Base-by-base conservation (phyloP, 257 asterid species). In the Coffea canephora region DNA sequence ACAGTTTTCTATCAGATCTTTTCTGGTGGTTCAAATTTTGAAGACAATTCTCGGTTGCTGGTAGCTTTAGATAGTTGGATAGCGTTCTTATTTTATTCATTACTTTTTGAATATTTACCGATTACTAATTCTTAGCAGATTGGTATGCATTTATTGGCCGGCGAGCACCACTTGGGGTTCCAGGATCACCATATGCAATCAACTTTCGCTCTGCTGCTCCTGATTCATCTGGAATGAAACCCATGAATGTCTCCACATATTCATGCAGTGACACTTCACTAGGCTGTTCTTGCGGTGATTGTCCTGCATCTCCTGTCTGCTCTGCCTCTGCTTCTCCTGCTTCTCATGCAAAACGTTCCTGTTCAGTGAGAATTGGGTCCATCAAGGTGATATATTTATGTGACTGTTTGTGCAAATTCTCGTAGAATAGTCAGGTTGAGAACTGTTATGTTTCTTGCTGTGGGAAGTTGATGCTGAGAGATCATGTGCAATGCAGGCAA, bases 261-360 rank as follows among this genome's bases (percentile, higher is more conserved):
- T 88, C 98, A 73, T 96, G 99, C 50, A 91, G 96, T 48, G 99
- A 96, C 86, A 87, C 95, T 62, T 89, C 97, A 8, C 87, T 96
- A 79, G 98, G 99, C 82, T 96, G 99, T 88, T 96, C 99, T 19
- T 96, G 99, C 78, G 99, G 99, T 77, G 99, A 96, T 85, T 96
- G 99, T 81, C 99, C 98, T 81, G 88, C 93, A 19, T 78, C 99
- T 36, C 79, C 88, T 36, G 92, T 71, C 67, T 96, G 99, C 82
- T 90, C 92, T 46, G 87, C 79, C 87, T 92, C 97, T 27, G 91
- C 87, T 74, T 85, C 90, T 83, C 92, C 97, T 76, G 78, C 94
- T 76, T 77, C 91, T 85, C 90, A 77, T 67, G 78, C 84, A 84
- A 87, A 90, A 85, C 89, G 83, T 79, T 94, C 98, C 39, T 96